Percentiles rank a stretch among this genome's conserved stretches.
phyloP scores from a whole-genome alignment of 768 basidiomycete species.

The Glaciozyma martinii region DNA sequence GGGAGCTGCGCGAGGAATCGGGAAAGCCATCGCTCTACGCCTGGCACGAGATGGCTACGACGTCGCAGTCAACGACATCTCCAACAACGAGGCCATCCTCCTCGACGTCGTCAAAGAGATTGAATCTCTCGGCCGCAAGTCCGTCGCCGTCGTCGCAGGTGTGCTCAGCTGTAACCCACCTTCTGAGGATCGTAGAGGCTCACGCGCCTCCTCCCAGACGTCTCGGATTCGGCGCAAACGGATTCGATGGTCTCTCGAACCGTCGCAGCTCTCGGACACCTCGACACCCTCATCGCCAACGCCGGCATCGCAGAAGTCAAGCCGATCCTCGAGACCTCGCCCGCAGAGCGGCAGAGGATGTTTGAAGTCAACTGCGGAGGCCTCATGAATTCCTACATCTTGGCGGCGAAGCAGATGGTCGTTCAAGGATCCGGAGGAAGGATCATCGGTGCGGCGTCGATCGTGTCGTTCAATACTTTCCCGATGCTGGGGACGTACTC shows the following conservation, averaged over 20 bases:
- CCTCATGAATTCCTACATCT: conserved; percentile 10
- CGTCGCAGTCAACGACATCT: conserved; percentile 26
- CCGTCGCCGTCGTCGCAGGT: conserved; percentile 7
- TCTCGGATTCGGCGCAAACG: conserved; percentile 8
- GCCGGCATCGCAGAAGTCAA: conserved; percentile 24
- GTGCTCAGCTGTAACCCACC: not conserved
- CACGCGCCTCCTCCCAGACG: not conserved
- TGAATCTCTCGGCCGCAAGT: conserved; percentile 13
- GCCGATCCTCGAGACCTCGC: conserved; percentile 1
- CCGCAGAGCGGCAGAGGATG: conserved; percentile 21
- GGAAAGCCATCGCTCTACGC: conserved; percentile 22
- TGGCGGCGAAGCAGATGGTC: conserved; percentile 25
- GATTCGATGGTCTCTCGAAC: conserved; percentile 15
- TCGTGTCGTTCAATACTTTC: conserved; percentile 23
- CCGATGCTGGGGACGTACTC: conserved; percentile 18
- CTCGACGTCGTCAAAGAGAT: conserved; percentile 21
- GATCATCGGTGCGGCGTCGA: conserved; percentile 19
- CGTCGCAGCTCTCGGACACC: conserved; percentile 8
- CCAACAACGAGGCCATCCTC: not conserved
- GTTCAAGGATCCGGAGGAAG: conserved; percentile 6
- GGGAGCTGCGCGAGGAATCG: conserved; percentile 19
- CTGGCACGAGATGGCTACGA: conserved; percentile 22
- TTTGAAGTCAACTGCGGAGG: conserved; percentile 14
- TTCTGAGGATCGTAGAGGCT: not conserved
- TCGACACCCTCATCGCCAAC: conserved; percentile 21